Base-by-base conservation (phyloP, 1,284 basidiomycete species). In the Mycena sp. region DNA sequence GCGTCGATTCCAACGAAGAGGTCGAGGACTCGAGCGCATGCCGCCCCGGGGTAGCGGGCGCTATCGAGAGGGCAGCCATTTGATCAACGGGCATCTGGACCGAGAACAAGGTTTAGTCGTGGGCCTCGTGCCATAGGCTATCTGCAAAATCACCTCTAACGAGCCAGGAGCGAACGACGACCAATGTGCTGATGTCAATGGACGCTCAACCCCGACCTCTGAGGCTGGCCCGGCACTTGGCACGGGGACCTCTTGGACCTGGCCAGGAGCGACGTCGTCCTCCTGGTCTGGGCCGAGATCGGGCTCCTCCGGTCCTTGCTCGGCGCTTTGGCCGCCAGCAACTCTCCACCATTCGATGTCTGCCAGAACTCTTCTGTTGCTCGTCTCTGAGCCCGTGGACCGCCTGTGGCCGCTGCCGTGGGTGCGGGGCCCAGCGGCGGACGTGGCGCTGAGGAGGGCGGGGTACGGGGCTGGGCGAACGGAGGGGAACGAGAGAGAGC, bases 331-430 rank as follows among this genome's bases (percentile, higher is more conserved):
- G 63, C 89, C 87, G 62, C 87, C 88, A 67, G 83, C 77, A 67
- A 93, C 90, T 69, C 82, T 84, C 91, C 91, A 93, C 91, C 91
- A 93, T 74, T 92, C 90, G 70, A 93, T 88, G 79, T 93, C 91
- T 40, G 90, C 91, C 63, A 93, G 83, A 66, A 93, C 90, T 68
- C 90, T 84, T 72, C 91, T 83, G 68, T 76, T 80, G 67, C 73
- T 76, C 29, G 84, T 85, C 69, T 90, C 87, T 63, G 90, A 89
- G 65, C 85, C 88, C 28, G 87, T 87, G 21, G 88, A 85, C 64
- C 88, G 85, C 72, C 88, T 83, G 55, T 83, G 82, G 44, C 53
- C 78, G 65, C 81, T 78, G 41, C 80, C 80, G 29, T 80, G 75
- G 29, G 73, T 70, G 54, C 80, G 82, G 62, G 65, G 76, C 63